Evolutionary conservation across 2,329 filamentous ascomycete species (phyloP).

Genomic region (Akanthomyces dipterigenus): DNA sequence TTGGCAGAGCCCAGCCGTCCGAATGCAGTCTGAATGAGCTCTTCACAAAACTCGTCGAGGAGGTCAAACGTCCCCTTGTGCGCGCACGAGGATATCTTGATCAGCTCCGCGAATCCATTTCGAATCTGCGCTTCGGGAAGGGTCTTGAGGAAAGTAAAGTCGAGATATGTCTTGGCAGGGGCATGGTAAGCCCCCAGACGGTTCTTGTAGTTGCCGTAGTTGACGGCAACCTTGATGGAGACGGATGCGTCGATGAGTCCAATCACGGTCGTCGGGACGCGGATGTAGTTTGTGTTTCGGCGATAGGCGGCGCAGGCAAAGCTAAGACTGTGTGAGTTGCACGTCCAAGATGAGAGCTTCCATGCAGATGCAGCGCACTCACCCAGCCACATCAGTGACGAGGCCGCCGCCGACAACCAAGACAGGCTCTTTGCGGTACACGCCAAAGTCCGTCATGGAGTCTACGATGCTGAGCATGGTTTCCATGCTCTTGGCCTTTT

Average conservation of each 20-base stretch:
- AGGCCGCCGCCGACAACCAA: slow-evolving; percentile 62
- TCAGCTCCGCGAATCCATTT: slow-evolving; percentile 68
- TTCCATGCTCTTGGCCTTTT: slow-evolving; percentile 68
- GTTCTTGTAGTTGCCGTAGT: slow-evolving; percentile 72
- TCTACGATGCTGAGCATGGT: slow-evolving; percentile 64
- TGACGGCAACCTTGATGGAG: slow-evolving; percentile 72
- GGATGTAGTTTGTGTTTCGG: slow-evolving; percentile 67
- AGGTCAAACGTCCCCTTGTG: slow-evolving; percentile 60
- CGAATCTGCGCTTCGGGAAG: slow-evolving; percentile 61
- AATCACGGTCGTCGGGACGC: slow-evolving; percentile 68
- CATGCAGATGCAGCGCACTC: slow-evolving; percentile 38
- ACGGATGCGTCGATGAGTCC: slow-evolving; percentile 70
- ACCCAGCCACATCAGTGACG: slow-evolving; percentile 69
- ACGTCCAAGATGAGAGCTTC: slow-evolving; percentile 7
- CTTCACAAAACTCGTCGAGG: slow-evolving; percentile 62
- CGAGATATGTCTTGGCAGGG: slow-evolving; percentile 64
- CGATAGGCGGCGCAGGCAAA: slow-evolving; percentile 67
- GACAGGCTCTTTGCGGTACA: slow-evolving; percentile 62
- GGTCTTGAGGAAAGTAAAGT: slow-evolving; percentile 65
- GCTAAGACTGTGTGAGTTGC: slow-evolving; percentile 30
- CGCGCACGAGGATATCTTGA: slow-evolving; percentile 68
- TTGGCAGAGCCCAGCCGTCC: slow-evolving; percentile 52
- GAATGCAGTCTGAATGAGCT: slow-evolving; percentile 58
- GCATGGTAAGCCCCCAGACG: slow-evolving; percentile 67
- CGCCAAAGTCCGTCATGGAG: slow-evolving; percentile 67